phyloP scores from a whole-genome alignment of 805 yeast genomes.

The Yamadazyma tumulicola region DNA sequence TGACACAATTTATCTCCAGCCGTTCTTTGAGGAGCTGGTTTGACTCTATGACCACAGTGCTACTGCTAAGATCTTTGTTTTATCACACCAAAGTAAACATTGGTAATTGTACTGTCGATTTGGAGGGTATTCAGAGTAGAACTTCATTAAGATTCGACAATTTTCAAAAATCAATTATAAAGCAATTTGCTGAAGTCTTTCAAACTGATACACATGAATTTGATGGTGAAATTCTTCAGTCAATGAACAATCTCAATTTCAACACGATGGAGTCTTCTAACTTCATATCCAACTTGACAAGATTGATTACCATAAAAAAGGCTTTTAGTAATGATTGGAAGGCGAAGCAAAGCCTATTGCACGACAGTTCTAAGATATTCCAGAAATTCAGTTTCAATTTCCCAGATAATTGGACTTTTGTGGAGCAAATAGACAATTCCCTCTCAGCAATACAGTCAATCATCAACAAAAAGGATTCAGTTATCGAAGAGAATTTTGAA shows the following conservation, averaged over 20 bases:
- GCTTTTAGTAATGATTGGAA: slow-evolving; percentile 6
- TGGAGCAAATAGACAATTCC: slow-evolving; percentile 60
- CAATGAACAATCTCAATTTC: slow-evolving; percentile 21
- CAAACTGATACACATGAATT: slow-evolving; percentile 24
- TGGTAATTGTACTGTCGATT: slow-evolving; percentile 35
- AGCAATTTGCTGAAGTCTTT: slow-evolving; percentile 39
- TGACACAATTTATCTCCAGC: slow-evolving; percentile 18
- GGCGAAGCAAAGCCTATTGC: slow-evolving; percentile 1
- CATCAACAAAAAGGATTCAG: slow-evolving; percentile 26
- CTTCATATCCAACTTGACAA: slow-evolving; percentile 7
- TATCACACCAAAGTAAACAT: slow-evolving; percentile 28
- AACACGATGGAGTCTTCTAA: slow-evolving; percentile 10
- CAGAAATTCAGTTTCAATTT: slow-evolving; percentile 29
- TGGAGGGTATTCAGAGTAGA: slow-evolving; percentile 51
- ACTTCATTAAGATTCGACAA: slow-evolving; percentile 52
- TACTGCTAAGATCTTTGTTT: slow-evolving; percentile 41
- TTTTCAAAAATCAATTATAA: slow-evolving; percentile 51
- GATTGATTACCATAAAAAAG: slow-evolving; percentile 7
- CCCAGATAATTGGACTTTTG: slow-evolving; percentile 53
- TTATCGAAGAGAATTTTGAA: slow-evolving; percentile 42
- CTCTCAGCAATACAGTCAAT: slow-evolving; percentile 39
- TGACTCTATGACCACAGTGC: slow-evolving; percentile 39
- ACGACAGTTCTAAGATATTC: slow-evolving; percentile 4
- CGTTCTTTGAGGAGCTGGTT: slow-evolving; percentile 44
- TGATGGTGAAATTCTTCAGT: slow-evolving; percentile 24